Conservation (phyloP, 768 basidiomycete species). For the Polyporus arcularius region DNA sequence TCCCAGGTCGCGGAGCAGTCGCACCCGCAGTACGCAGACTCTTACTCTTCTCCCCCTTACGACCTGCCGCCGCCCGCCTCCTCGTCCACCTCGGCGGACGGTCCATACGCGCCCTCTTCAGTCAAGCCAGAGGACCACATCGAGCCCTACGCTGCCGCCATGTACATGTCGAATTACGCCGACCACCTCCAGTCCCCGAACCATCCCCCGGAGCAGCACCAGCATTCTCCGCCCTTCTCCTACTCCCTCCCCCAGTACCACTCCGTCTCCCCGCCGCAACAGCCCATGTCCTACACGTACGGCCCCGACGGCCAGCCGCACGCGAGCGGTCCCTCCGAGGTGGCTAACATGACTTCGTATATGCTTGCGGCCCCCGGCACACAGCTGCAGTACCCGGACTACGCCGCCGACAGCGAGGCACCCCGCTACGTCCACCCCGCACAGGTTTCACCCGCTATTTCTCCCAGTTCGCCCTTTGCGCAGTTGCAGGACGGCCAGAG, state of each 20-base stretch:
- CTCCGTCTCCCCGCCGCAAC: background rate
- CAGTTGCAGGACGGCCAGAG: conserved; percentile 16
- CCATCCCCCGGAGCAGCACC: conserved; percentile 2
- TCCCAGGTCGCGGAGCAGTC: conserved; percentile 7
- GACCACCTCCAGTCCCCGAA: conserved; percentile 3
- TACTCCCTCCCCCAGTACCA: conserved; percentile 6
- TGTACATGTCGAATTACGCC: conserved; percentile 6
- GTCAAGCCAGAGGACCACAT: conserved; percentile 3
- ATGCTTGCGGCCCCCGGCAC: background rate
- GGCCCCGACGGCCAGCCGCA: background rate
- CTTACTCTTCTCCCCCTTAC: conserved; percentile 9
- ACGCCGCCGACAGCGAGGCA: conserved; percentile 3
- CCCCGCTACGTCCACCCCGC: conserved; percentile 23
- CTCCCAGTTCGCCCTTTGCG: conserved; percentile 16
- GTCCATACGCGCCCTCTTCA: background rate
- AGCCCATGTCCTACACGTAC: conserved; percentile 11
- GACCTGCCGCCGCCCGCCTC: conserved; percentile 6
- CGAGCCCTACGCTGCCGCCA: background rate
- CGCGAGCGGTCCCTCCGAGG: background rate
- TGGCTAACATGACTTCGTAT: conserved; percentile 10
- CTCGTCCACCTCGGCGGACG: conserved; percentile 1
- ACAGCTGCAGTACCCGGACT: conserved; percentile 16
- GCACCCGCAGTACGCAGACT: conserved; percentile 11
- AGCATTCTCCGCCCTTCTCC: background rate
- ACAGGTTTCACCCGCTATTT: conserved; percentile 21